Evolutionary conservation across 345 rosid species (phyloP), one percentile per base, ranked within the genome.

Genomic region (Camelina hispida): DNA sequence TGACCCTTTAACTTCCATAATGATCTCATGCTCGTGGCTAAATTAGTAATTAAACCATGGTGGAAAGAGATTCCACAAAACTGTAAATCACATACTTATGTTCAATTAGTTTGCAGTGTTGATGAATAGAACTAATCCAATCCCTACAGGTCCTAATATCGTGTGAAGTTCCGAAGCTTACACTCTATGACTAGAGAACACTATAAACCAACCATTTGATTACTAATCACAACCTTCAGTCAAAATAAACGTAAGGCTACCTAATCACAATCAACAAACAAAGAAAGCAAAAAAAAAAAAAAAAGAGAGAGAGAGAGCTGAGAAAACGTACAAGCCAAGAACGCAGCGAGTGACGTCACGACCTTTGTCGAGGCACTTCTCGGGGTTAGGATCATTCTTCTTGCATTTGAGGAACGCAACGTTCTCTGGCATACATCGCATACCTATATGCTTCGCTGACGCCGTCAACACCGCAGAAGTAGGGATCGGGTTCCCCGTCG

Each of bases 381-480:
- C 99, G 0, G 99, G 99, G 72, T 96, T 96, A 2, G 97, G 94
- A 76, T 96, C 97, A 76, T 87, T 89, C 93, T 93, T 84, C 88
- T 96, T 96, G 84, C 99, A 96, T 79, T 88, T 96, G 77, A 96
- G 87, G 78, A 93, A 96, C 35, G 79, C 97, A 68, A 96, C 81
- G 74, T 96, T 96, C 84, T 93, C 96, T 10, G 79, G 73, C 44
- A 58, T 81, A 83, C 99, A 96, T 62, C 93, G 73, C 14, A 56
- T 57, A 50, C 80, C 87, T 51, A 96, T 88, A 61, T 93, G 98
- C 85, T 93, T 96, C 63, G 99, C 88, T 34, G 98, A 79, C 22
- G 98, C 86, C 84, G 82, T 93, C 69, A 95, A 83, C 80, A 91
- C 94, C 51, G 99, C 88, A 20, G 99, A 95, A 0, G 99, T 86